Base-by-base conservation (phyloP, 2,329 filamentous ascomycete species). In the Sporothrix schenckii region DNA sequence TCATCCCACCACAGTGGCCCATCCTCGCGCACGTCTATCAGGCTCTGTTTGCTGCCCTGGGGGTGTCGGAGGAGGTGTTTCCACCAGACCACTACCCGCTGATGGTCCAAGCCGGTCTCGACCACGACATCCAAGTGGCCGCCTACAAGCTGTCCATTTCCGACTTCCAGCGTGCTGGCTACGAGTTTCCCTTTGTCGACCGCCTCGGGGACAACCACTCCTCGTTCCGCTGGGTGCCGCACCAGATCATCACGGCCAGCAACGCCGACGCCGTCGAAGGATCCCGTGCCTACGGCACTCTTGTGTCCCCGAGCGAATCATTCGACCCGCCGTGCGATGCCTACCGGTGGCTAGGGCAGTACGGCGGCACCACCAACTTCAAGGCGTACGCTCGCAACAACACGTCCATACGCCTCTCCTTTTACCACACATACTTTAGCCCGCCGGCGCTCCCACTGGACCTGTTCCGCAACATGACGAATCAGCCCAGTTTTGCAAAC, bases 161-260 rank as follows among this genome's bases (percentile, higher is more conserved):
- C 0, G 84, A 86, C 74, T 86, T 86, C 66, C 80, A 81, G 30
- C 83, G 83, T 50, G 78, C 82, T 21, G 81, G 83, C 10, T 81
- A 86, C 72, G 82, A 85, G 73, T 88, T 87, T 70, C 86, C 86
- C 0, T 88, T 88, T 75, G 71, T 88, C 50, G 85, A 87, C 74
- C 75, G 85, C 6, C 77, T 86, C 2, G 79, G 80, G 66, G 84
- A 87, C 76, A 83, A 82, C 47, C 77, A 80, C 72, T 83, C 83
- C 0, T 82, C 81, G 2, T 88, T 87, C 78, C 82, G 82, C 52
- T 87, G 83, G 80, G 80, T 80, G 0, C 81, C 81, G 0, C 80
- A 80, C 2, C 80, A 85, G 68, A 76, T 87, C 70, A 82, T 87
- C 72, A 81, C 80, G 2, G 79, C 80, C 1, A 74, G 72, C 69